Conservation (phyloP, 441 rosid genomes). For the Pelargonium citronellum region DNA sequence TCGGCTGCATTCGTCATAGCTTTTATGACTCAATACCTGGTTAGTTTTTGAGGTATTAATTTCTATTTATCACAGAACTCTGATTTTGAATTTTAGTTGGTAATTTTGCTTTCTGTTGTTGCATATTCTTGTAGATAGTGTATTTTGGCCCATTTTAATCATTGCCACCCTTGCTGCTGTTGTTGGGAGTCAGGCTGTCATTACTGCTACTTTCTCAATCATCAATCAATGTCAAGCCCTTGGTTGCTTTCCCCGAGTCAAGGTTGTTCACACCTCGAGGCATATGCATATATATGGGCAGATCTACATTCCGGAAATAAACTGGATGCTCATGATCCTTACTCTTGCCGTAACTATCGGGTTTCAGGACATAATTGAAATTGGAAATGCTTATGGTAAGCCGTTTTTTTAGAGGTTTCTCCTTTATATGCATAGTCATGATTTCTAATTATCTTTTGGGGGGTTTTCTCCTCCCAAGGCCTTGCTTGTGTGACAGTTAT, state of each 20-base stretch:
- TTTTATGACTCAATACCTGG: conserved; percentile 80
- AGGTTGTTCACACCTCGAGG: conserved; percentile 81
- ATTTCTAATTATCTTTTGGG: not conserved
- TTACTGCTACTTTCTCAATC: conserved; percentile 81
- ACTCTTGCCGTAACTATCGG: conserved; percentile 76
- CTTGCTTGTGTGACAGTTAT: conserved; percentile 77
- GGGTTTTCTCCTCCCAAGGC: conserved; percentile 43
- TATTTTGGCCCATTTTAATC: conserved; percentile 83
- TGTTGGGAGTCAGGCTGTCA: conserved; percentile 83
- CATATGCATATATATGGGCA: conserved; percentile 55
- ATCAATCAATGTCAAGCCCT: conserved; percentile 89
- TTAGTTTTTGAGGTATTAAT: conserved; percentile 27
- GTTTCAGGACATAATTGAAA: conserved; percentile 60
- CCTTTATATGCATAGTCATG: not conserved
- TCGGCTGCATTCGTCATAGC: conserved; percentile 33
- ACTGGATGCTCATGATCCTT: conserved; percentile 90
- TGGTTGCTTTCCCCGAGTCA: conserved; percentile 92
- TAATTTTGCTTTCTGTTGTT: conserved; percentile 18
- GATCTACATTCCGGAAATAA: conserved; percentile 91
- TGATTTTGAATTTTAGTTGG: conserved; percentile 18
- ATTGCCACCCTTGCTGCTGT: conserved; percentile 84
- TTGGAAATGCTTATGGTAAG: conserved; percentile 93
- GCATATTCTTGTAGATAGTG: conserved; percentile 40
- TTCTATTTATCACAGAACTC: conserved; percentile 9
- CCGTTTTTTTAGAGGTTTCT: conserved; percentile 3